phyloP scores from a whole-genome alignment of 1,284 basidiomycete species.

The Salmacisia buchloeana region DNA sequence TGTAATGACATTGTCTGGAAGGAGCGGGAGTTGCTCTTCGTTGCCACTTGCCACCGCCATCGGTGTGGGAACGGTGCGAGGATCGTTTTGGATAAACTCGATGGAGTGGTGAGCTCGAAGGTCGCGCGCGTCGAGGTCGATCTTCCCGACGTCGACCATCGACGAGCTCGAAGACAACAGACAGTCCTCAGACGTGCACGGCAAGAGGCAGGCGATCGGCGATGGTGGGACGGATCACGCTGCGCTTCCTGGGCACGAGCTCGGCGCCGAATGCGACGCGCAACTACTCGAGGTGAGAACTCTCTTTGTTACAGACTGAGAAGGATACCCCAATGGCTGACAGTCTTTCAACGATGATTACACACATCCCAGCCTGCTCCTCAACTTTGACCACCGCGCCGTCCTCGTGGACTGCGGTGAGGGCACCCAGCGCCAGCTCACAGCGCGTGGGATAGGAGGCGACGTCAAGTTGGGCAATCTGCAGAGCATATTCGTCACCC shows the following conservation, averaged over 20 bases:
- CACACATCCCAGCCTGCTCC: conserved; percentile 21
- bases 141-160: too few relatives aligned
- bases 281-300: conserved; percentile 40
- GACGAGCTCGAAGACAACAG: too few relatives aligned
- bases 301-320: neutral
- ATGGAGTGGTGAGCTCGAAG: too few relatives aligned
- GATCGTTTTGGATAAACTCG: too few relatives aligned
- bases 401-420: conserved; percentile 50
- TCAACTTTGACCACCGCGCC: conserved; percentile 36
- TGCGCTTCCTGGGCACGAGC: conserved; percentile 46
- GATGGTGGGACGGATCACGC: conserved; percentile 17
- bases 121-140: too few relatives aligned
- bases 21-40: too few relatives aligned
- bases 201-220: too few relatives aligned
- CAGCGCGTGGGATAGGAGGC: conserved; percentile 28
- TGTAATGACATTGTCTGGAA: too few relatives aligned
- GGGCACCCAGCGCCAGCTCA: conserved; percentile 42
- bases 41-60: too few relatives aligned
- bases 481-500: conserved; percentile 43
- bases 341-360: neutral
- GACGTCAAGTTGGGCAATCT: conserved; percentile 39
- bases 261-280: conserved; percentile 39
- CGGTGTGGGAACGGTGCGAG: too few relatives aligned
- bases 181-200: too few relatives aligned
- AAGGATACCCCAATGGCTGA: neutral